Evolutionary conservation across 164 flowering plant genomes (phyloP).

Genomic region (Cinnamomum chago): DNA sequence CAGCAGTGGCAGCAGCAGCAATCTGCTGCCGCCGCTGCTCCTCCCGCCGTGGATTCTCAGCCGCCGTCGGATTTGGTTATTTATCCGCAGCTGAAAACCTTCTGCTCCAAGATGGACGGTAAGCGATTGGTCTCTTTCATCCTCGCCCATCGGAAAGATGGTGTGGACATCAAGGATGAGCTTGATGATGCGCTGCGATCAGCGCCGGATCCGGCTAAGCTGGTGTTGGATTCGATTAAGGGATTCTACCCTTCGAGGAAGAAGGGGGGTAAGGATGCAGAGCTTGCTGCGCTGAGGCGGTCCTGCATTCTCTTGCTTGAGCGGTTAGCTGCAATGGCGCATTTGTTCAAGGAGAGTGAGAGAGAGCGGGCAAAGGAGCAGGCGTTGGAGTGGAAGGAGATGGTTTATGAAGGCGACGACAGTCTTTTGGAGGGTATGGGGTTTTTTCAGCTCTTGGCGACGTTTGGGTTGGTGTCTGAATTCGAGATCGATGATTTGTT

Average conservation of each 20-base stretch:
- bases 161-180: conserved; percentile 27
- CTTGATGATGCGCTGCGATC: conserved; percentile 35
- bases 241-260: conserved; percentile 21
- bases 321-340: conserved; percentile 21
- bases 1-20: not conserved
- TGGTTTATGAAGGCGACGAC: conserved; percentile 21
- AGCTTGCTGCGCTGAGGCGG: conserved; percentile 23
- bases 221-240: conserved; percentile 56
- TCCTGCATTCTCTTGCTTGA: conserved; percentile 49
- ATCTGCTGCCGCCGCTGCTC: not conserved
- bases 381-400: conserved; percentile 56
- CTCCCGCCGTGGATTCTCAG: not conserved
- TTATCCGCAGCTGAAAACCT: conserved; percentile 36
- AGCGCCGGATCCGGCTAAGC: conserved; percentile 43
- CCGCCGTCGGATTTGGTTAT: not conserved
- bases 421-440: conserved; percentile 36
- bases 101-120: conserved; percentile 56
- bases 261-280: conserved; percentile 19
- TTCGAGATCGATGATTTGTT: conserved; percentile 38
- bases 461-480: conserved; percentile 36
- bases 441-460: conserved; percentile 48
- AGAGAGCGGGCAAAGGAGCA: conserved; percentile 42
- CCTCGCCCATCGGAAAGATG: conserved; percentile 24
- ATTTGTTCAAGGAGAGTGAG: conserved; percentile 17
- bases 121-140: conserved; percentile 41